These are phyloP conservation scores for Coemansia sp. DNA, from an alignment of 192 early-diverging fungal genomes.

Conservation along the genomic window DNA sequence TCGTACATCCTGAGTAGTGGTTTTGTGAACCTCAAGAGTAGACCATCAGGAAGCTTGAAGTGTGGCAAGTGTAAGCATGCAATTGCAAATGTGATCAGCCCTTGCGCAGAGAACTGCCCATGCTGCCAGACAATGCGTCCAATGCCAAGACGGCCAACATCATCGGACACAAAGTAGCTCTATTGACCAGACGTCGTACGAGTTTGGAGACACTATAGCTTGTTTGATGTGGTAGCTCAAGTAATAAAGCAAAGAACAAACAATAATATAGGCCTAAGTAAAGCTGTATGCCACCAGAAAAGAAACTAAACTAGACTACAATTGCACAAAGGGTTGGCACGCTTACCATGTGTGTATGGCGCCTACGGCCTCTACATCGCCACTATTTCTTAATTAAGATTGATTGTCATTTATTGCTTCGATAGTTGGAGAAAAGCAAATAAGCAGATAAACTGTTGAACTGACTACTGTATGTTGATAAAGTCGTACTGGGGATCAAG, in stretches of 20 bases:
- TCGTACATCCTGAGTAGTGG: background rate
- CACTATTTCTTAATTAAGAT: background rate
- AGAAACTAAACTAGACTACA: too few relatives aligned
- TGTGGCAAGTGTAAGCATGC: background rate
- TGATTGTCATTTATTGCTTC: background rate
- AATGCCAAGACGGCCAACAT: background rate
- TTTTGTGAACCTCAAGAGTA: background rate
- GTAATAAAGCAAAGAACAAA: too few relatives aligned
- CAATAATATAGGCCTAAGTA: too few relatives aligned
- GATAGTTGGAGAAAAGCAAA: background rate
- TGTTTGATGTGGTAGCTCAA: too few relatives aligned
- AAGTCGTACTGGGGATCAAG: too few relatives aligned
- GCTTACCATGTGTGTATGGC: too few relatives aligned
- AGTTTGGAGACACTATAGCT: too few relatives aligned
- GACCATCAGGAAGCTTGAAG: background rate
- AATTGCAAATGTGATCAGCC: background rate
- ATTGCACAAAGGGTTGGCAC: too few relatives aligned
- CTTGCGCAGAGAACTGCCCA: background rate
- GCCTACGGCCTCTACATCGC: background rate
- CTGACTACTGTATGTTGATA: too few relatives aligned
- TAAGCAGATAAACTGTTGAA: too few relatives aligned
- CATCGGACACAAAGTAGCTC: background rate
- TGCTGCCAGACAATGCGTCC: background rate
- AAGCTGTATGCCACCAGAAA: too few relatives aligned
- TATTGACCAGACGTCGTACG: too few relatives aligned